phyloP scores from a whole-genome alignment of 805 yeast species.

The Starmerella sirachaensis region DNA sequence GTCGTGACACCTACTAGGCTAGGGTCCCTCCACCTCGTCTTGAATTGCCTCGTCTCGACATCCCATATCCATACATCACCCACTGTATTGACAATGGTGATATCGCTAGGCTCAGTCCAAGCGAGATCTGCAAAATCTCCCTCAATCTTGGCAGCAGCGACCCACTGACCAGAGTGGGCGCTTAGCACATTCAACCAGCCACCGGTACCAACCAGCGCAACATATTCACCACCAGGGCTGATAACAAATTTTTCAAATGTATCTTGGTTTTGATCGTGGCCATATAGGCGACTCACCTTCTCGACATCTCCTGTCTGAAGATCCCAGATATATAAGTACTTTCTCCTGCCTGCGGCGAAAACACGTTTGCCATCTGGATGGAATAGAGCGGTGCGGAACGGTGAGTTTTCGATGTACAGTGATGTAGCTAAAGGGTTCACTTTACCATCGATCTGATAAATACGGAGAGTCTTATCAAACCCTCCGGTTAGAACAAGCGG shows the following conservation, averaged over 20 bases:
- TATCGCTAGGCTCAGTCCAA: conserved; percentile 39
- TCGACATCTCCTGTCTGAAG: conserved; percentile 61
- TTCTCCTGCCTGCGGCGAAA: conserved; percentile 82
- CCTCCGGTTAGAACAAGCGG: conserved; percentile 87
- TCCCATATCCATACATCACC: conserved; percentile 91
- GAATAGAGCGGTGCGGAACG: conserved; percentile 66
- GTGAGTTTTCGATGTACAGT: conserved; percentile 59
- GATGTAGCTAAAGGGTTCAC: conserved; percentile 70
- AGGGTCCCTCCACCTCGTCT: conserved; percentile 70
- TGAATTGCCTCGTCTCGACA: conserved; percentile 38
- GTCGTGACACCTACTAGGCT: conserved; percentile 76
- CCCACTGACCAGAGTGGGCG: conserved; percentile 73
- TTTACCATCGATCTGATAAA: conserved; percentile 86
- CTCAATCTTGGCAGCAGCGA: conserved; percentile 77
- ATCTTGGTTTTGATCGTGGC: conserved; percentile 71
- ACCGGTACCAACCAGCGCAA: conserved; percentile 69
- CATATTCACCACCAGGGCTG: conserved; percentile 57
- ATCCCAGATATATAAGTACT: conserved; percentile 88
- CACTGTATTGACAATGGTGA: conserved; percentile 53
- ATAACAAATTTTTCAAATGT: conserved; percentile 72
- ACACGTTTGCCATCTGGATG: conserved; percentile 43
- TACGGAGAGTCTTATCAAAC: conserved; percentile 73
- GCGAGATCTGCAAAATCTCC: conserved; percentile 76
- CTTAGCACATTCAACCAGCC: conserved; percentile 86
- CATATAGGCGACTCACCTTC: conserved; percentile 79